These are phyloP conservation scores for Russula earlei DNA, from an alignment of 768 basidiomycete genomes.

Conservation along the genomic window DNA sequence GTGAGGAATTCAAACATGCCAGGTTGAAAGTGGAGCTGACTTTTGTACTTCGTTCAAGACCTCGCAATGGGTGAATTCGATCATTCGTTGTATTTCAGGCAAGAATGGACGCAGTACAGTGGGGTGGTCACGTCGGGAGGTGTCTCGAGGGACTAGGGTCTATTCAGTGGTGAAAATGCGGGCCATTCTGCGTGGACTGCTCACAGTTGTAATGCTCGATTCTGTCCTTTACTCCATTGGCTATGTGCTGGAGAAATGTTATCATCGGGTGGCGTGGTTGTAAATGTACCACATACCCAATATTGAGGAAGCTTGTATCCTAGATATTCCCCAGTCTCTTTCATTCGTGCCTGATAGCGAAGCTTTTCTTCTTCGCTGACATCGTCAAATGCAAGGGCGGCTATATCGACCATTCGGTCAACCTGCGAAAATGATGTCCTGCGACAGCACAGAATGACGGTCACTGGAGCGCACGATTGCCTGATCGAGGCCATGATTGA, in stretches of 20 bases:
- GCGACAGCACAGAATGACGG: not conserved
- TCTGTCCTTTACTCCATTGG: slow-evolving; percentile 53
- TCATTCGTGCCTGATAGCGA: slow-evolving; percentile 26
- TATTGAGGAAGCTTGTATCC: slow-evolving; percentile 47
- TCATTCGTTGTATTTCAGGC: slow-evolving; percentile 43
- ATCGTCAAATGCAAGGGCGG: slow-evolving; percentile 27
- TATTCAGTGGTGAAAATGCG: not conserved
- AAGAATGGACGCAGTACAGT: slow-evolving; percentile 40
- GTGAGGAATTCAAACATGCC: not conserved
- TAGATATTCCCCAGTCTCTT: slow-evolving; percentile 40
- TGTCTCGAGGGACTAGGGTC: slow-evolving; percentile 40
- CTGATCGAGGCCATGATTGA: slow-evolving; percentile 39
- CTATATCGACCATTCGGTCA: slow-evolving; percentile 31
- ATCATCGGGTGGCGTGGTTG: not conserved
- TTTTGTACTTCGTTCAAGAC: slow-evolving; percentile 32
- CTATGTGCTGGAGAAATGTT: slow-evolving; percentile 40
- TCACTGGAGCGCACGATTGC: slow-evolving; percentile 28
- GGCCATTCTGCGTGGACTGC: slow-evolving; percentile 12
- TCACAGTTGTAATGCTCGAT: slow-evolving; percentile 55
- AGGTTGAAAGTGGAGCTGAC: slow-evolving; percentile 35
- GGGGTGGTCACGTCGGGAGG: slow-evolving; percentile 41
- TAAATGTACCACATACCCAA: slow-evolving; percentile 34
- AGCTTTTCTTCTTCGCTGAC: slow-evolving; percentile 30
- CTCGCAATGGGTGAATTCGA: slow-evolving; percentile 41
- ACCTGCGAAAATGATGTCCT: slow-evolving; percentile 5